Evolutionary conservation across 495 filamentous ascomycete species (phyloP), one percentile per base, ranked within the genome.

Genomic region (Daldinia decipiens): DNA sequence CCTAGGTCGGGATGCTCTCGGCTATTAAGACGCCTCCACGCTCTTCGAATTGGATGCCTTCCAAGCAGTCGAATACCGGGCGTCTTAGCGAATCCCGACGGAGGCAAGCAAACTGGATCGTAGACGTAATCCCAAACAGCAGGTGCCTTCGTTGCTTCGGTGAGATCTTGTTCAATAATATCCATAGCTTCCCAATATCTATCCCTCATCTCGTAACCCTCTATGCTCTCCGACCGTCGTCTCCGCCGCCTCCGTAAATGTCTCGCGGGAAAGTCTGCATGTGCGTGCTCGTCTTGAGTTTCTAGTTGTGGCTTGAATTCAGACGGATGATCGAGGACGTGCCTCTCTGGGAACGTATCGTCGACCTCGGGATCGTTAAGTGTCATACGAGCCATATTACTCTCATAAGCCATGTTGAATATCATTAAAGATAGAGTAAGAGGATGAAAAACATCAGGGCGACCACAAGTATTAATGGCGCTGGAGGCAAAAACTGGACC

Each of bases 131-230:
- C 56, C 70, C 70, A 73, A 24, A 73, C 70, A 7, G 60, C 65
- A 8, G 70, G 70, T 24, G 70, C 60, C 32, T 65, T 68, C 0
- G 51, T 17, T 12, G 70, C 65, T 11, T 61, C 61, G 15, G 53
- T 62, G 1, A 68, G 56, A 9, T 68, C 70, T 34, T 62, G 39
- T 15, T 73, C 61, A 19, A 73, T 68, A 19, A 73, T 59, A 62
- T 58, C 61, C 56, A 68, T 68, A 11, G 70, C 70, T 26, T 73
- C 70, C 70, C 65, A 73, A 36, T 73, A 73, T 5, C 70, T 61
- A 19, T 73, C 61, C 21, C 70, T 68, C 70, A 73, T 73, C 43
- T 73, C 70, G 36, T 73, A 73, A 1, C 70, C 70, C 9, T 73
- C 65, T 12, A 59, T 50, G 45, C 70, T 73, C 36, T 73, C 70